Conservation (phyloP, 306 rosid species). For the Trifolium subterraneum region DNA sequence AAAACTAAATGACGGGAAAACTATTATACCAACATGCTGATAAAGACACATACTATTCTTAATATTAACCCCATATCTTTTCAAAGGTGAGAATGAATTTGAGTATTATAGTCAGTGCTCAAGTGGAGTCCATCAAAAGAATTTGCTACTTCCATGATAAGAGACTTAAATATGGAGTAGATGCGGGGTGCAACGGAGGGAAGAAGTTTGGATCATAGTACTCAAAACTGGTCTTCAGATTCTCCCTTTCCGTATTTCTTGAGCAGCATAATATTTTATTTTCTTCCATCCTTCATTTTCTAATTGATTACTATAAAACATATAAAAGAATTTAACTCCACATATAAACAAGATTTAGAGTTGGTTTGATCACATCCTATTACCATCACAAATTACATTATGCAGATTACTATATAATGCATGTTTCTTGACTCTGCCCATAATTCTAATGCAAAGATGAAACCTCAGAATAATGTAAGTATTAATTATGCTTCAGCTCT, state of each 20-base stretch:
- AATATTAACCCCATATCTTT: conserved; percentile 8
- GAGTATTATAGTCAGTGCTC: conserved; percentile 7
- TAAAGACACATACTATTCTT: conserved; percentile 23
- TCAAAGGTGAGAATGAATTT: conserved; percentile 23
- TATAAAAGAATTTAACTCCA: conserved; percentile 30
- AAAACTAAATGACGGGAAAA: conserved; percentile 30
- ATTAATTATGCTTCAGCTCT: conserved; percentile 9
- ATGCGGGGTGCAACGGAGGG: conserved; percentile 20
- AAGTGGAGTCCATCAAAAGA: conserved; percentile 21
- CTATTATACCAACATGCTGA: conserved; percentile 18
- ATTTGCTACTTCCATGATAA: conserved; percentile 25
- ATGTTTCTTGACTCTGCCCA: conserved; percentile 15
- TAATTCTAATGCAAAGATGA: conserved; percentile 10
- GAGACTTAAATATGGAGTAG: conserved; percentile 10
- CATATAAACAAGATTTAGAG: conserved; percentile 7
- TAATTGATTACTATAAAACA: background rate
- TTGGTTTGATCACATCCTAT: background rate
- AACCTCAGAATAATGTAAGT: background rate
- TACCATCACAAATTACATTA: conserved; percentile 17
- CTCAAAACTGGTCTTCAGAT: conserved; percentile 13
- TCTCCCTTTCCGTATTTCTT: conserved; percentile 13
- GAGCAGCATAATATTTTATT: background rate
- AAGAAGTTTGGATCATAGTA: conserved; percentile 26
- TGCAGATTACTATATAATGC: conserved; percentile 23
- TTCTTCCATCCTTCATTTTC: conserved; percentile 35